Evolutionary conservation across 768 basidiomycete species (phyloP), one percentile per base, ranked within the genome.

Genomic region (Gautieria morchelliformis): DNA sequence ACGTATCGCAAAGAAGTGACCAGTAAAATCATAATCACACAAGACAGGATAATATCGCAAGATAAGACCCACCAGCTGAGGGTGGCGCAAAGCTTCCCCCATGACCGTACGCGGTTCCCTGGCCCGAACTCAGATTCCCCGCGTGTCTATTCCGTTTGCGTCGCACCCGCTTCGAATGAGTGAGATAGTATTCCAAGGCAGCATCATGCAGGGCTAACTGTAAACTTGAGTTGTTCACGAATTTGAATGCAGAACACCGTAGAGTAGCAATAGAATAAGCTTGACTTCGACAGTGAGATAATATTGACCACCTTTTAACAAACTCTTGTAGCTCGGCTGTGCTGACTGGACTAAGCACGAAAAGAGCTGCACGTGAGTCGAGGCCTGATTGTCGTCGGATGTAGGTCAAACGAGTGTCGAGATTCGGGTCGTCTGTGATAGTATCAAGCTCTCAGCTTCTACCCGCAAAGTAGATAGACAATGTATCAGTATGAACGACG

Each of bases 261-360:
- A 59, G 9, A 39, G 45, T 8, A 47, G 22, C 8, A 17, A 37
- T 27, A 35, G 47, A 33, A 8, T 44, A 44, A 44, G 20, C 8
- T 17, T 9, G 20, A 19, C 17, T 19, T 33, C 17, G 15, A 24
- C 8, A n/a, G 24, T 2, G 8, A 49, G 48, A 49, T 17, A 27
- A 49, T 24, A 49, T 35, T 15, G 53, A 61, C 15, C 61, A 89
- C 89, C 89, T 92, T 63, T 76, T 78, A 6, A 93, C 85, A 65
- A 99, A 99, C 58, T 98, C 94, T 33, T 78, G 78, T 20, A 99
- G 78, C 69, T 98, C 93, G 5, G 80, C 71, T n/a, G 78, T 75
- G 39, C 85, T 84, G 35, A 99, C 93, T 22, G 96, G 96, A 62
- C 92, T 93, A 19, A 98, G 78, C 19, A 97, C 95, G 65, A 97